phyloP scores from a whole-genome alignment of 2,329 filamentous ascomycete species.

The Aspergillus fumigatus region DNA sequence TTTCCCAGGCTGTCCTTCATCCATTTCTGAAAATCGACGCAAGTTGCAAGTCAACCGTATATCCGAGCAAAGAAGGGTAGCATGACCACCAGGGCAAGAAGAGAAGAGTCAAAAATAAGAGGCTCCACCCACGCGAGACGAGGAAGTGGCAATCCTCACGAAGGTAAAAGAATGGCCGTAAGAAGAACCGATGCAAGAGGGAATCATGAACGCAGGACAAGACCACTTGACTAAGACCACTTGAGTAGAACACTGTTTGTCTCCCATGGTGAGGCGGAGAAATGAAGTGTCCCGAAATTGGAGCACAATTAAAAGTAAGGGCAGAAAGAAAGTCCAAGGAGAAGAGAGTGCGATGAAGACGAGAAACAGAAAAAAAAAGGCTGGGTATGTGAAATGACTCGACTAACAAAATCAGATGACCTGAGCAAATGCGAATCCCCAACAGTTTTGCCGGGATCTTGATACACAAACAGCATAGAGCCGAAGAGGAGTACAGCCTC shows the following conservation, averaged over 20 bases:
- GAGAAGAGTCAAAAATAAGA: constrained; percentile 8
- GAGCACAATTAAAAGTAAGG: neutral
- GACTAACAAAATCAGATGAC: constrained; percentile 8
- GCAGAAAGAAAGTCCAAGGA: constrained; percentile 1
- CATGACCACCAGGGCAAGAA: constrained; percentile 7
- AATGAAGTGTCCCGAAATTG: neutral
- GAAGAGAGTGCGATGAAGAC: constrained; percentile 1
- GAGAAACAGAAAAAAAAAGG: constrained; percentile 6
- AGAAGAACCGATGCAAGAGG: constrained; percentile 23
- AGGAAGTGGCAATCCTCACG: constrained; percentile 23
- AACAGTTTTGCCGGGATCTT: constrained; percentile 12
- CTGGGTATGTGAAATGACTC: constrained; percentile 27
- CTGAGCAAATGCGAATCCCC: constrained; percentile 7
- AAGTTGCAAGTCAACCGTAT: neutral
- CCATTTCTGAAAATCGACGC: neutral
- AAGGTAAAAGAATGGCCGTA: constrained; percentile 25
- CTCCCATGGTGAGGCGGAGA: neutral
- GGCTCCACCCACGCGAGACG: constrained; percentile 23
- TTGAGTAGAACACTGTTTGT: constrained; percentile 5
- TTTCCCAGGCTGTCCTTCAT: neutral
- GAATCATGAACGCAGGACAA: constrained; percentile 19
- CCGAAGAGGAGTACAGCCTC: constrained; percentile 29
- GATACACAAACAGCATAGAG: constrained; percentile 7
- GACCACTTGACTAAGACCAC: constrained; percentile 5
- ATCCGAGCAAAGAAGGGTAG: constrained; percentile 7